Percentiles rank a stretch among this genome's conserved stretches.
Evolutionary conservation across 257 asterid species (phyloP).

Genomic region (Orobanche coerulescens): DNA sequence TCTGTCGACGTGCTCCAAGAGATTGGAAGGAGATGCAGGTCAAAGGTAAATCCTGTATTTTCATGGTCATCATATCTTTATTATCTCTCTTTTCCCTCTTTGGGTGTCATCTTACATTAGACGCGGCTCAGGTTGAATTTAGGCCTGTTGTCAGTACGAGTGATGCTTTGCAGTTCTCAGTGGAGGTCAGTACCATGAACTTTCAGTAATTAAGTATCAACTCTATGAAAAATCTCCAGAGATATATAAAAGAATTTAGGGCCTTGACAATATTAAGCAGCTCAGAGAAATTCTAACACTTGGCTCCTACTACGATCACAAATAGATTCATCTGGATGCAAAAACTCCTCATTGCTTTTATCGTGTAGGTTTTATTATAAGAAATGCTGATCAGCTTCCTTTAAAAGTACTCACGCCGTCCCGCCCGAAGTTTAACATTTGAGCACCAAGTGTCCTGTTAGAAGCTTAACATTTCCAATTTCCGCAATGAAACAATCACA

Average conservation of each 20-base stretch:
- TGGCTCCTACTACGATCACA: not conserved
- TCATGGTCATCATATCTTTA: not conserved
- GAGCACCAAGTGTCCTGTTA: no score
- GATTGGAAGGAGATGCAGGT: constrained; percentile 80
- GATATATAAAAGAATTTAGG: not conserved
- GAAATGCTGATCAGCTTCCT: constrained; percentile 1
- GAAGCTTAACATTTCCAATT: no score
- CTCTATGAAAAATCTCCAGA: not conserved
- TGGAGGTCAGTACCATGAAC: constrained; percentile 56
- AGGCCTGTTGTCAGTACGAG: constrained; percentile 61
- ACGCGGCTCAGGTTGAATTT: constrained; percentile 69
- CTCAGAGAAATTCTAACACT: not conserved
- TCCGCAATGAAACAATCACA: no score
- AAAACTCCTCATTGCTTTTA: not conserved
- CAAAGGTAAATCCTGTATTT: constrained; percentile 47
- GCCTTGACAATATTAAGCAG: not conserved
- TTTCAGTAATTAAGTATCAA: not conserved
- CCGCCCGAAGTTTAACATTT: no score
- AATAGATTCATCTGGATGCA: not conserved
- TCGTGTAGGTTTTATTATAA: not conserved
- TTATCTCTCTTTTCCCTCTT: not conserved
- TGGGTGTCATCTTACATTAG: constrained; percentile 10
- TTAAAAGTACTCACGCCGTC: not conserved
- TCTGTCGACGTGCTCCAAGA: constrained; percentile 73
- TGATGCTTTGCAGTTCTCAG: constrained; percentile 66